Percentiles rank a stretch among this genome's conserved stretches.
Evolutionary conservation across 768 basidiomycete genomes (phyloP).

Genomic region (Boletus eberwhitei): DNA sequence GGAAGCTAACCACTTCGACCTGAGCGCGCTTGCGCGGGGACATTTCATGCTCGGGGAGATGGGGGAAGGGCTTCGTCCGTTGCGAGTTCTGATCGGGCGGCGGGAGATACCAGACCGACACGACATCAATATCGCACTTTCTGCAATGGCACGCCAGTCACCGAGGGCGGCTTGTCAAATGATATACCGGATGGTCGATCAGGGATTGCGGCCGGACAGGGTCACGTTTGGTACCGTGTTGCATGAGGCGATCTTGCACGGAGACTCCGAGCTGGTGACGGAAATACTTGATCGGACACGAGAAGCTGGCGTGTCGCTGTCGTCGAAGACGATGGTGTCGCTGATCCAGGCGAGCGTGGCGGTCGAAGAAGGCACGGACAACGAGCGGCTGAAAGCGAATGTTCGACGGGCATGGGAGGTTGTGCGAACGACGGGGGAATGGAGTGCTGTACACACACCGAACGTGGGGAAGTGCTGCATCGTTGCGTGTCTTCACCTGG

Average conservation of each 20-base stretch:
- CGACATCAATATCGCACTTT: conserved; percentile 64
- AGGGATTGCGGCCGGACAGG: conserved; percentile 48
- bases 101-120: conserved; percentile 55
- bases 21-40: conserved; percentile 63
- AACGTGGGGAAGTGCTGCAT: conserved; percentile 53
- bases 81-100: conserved; percentile 46
- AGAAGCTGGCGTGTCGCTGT: conserved; percentile 37
- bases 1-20: conserved; percentile 43
- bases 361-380: conserved; percentile 22
- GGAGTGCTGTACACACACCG: conserved; percentile 39
- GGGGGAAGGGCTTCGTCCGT: conserved; percentile 43
- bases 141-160: conserved; percentile 47
- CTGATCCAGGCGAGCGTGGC: conserved; percentile 44
- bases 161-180: conserved; percentile 45
- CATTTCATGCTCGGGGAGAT: conserved; percentile 54
- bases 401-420: conserved; percentile 43
- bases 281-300: conserved; percentile 41
- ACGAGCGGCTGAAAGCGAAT: conserved; percentile 29
- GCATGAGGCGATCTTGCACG: conserved; percentile 49
- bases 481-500: conserved; percentile 43
- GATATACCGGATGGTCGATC: conserved; percentile 48
- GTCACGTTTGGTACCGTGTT: conserved; percentile 62
- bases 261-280: conserved; percentile 42
- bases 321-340: conserved; percentile 46
- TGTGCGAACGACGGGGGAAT: conserved; percentile 36